Conservation (phyloP, 331 rosid genomes). For the Spiraea crenata region DNA sequence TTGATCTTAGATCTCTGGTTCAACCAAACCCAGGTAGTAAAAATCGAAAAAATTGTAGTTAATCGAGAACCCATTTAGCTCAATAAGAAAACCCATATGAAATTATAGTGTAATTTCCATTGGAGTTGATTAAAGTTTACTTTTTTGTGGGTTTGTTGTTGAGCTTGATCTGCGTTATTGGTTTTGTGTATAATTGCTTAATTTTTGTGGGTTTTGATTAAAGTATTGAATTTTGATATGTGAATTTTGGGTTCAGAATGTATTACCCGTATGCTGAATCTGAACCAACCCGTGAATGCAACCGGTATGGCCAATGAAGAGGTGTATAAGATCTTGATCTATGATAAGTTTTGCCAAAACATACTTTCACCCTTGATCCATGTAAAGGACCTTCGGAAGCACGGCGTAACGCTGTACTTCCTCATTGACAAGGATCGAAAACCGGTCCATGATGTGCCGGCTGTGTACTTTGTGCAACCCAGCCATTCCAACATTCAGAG, state of each 20-base stretch:
- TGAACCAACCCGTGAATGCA: constrained; percentile 70
- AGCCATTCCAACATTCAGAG: constrained; percentile 54
- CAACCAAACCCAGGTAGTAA: not conserved
- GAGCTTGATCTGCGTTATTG: constrained; percentile 10
- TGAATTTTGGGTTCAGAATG: constrained; percentile 52
- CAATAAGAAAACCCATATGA: not conserved
- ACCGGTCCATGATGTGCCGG: constrained; percentile 82
- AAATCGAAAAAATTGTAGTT: not conserved
- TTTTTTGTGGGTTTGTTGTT: not conserved
- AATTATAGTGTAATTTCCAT: not conserved
- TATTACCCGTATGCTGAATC: constrained; percentile 77
- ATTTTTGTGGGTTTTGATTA: not conserved
- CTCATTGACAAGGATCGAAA: constrained; percentile 82
- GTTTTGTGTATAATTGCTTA: not conserved
- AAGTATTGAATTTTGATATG: constrained; percentile 18
- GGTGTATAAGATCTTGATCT: constrained; percentile 80
- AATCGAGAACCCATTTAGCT: constrained; percentile 3
- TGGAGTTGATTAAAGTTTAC: not conserved
- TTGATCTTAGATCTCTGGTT: constrained; percentile 13
- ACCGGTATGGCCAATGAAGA: constrained; percentile 74
- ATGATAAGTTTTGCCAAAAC: constrained; percentile 73
- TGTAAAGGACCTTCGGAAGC: constrained; percentile 85
- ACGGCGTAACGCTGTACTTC: constrained; percentile 81
- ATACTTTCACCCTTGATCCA: constrained; percentile 76
- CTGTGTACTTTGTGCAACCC: constrained; percentile 79